Conservation (phyloP, 441 rosid genomes). For the Pelargonium exstipulatum region DNA sequence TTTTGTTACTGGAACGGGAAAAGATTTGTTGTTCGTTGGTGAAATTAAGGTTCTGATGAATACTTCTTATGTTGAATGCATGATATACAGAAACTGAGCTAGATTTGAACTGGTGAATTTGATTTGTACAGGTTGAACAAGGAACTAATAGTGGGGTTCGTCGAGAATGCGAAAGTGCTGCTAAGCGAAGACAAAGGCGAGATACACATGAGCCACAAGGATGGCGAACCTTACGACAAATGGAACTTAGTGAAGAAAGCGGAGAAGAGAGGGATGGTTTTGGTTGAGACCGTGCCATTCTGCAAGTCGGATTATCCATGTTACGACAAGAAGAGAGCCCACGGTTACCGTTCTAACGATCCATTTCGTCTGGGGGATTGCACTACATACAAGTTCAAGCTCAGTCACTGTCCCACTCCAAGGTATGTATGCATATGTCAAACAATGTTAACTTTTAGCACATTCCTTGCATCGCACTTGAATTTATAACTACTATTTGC, state of each 20-base stretch:
- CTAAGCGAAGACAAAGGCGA: conserved; percentile 25
- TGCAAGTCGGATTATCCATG: conserved; percentile 28
- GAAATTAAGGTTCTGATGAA: too few species aligned
- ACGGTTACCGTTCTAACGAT: conserved; percentile 20
- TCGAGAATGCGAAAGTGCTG: conserved; percentile 25
- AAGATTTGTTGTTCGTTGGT: background rate
- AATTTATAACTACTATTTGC: too few species aligned
- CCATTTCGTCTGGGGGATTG: conserved; percentile 26
- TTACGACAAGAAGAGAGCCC: conserved; percentile 33
- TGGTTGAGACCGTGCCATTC: conserved; percentile 26
- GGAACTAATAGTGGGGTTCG: conserved; percentile 30
- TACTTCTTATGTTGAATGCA: too few species aligned
- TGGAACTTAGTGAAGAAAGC: conserved; percentile 37
- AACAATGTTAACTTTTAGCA: too few species aligned
- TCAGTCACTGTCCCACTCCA: conserved; percentile 2
- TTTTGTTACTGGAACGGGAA: too few species aligned
- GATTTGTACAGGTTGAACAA: conserved; percentile 30
- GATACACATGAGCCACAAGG: conserved; percentile 36
- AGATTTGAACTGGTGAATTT: conserved; percentile 5
- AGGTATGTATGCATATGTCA: background rate
- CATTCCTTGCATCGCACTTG: too few species aligned
- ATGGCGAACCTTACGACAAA: conserved; percentile 31
- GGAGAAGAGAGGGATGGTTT: conserved; percentile 28
- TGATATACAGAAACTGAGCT: background rate
- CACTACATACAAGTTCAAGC: conserved; percentile 33